Evolutionary conservation across 805 yeast genomes (phyloP).

Genomic region (Schwanniomyces yamadae): DNA sequence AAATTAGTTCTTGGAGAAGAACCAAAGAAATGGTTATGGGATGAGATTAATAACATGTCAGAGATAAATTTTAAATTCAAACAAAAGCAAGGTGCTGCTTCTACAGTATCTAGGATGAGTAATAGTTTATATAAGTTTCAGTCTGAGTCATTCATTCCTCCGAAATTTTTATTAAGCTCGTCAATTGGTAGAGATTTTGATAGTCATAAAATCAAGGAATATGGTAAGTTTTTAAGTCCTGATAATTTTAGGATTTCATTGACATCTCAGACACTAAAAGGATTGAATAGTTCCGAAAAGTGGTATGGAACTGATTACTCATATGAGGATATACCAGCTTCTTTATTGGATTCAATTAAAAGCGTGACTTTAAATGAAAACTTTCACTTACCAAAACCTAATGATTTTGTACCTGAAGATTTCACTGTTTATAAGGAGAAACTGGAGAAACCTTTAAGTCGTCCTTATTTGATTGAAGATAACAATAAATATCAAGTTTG

Average conservation of each 20-base stretch:
- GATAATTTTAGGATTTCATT: constrained; percentile 62
- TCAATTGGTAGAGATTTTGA: constrained; percentile 59
- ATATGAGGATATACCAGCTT: constrained; percentile 41
- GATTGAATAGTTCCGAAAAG: constrained; percentile 53
- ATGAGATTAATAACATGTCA: constrained; percentile 72
- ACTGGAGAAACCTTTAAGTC: constrained; percentile 36
- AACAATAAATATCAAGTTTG: constrained; percentile 60
- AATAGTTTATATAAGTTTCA: constrained; percentile 52
- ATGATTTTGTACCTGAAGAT: constrained; percentile 78
- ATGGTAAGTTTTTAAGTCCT: constrained; percentile 49
- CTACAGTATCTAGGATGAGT: constrained; percentile 71
- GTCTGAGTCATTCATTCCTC: constrained; percentile 49
- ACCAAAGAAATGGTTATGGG: constrained; percentile 76
- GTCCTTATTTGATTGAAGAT: constrained; percentile 62
- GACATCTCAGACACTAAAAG: constrained; percentile 50
- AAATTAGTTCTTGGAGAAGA: constrained; percentile 52
- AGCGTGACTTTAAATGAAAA: constrained; percentile 23
- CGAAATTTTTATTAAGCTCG: constrained; percentile 58
- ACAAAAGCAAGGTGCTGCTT: constrained; percentile 71
- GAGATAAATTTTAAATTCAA: constrained; percentile 72
- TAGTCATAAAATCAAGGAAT: constrained; percentile 50
- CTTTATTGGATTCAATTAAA: constrained; percentile 33
- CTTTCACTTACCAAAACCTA: constrained; percentile 66
- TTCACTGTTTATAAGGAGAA: constrained; percentile 57
- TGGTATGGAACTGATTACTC: constrained; percentile 92